Base-by-base conservation (phyloP, 805 yeast species). In the Candida glaebosa region DNA sequence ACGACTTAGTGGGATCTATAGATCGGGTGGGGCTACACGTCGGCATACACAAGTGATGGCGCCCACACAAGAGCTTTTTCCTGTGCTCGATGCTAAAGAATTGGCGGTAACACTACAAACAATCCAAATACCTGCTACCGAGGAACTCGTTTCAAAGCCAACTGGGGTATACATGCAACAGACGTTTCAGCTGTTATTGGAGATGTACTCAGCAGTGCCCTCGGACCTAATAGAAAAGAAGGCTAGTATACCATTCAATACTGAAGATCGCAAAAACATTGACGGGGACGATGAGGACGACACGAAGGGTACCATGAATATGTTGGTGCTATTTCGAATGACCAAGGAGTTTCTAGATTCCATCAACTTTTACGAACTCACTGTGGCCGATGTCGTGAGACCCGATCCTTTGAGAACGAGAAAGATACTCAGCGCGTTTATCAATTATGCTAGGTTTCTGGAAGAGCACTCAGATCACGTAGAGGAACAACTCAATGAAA, bases 371-470 rank as follows among this genome's bases (percentile, higher is more conserved):
- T 71, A 78, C 43, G 96, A 89, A 59, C 85, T 88, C 54, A 76
- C 81, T 33, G 67, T 88, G 38, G 70, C 77, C 64, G 96, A 89
- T 63, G 66, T 89, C 22, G 69, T 78, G 44, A 80, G 79, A 49
- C 96, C 96, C 0, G 96, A 88, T n/a, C 68, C 85, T 0, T 61
- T 58, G 30, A 68, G 95, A 43, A 70, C 79, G 1, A 67, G 80
- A 46, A 66, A 91, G 36, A 70, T 87, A 16, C 60, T 88, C 19
- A 87, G 95, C 56, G 93, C 93, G 1, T 80, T 88, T 38, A 84
- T 88, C 17, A 89, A 89, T 57, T 89, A 79, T 69, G 95, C 95
- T 1, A 67, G 91, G 42, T 88, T 85, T 54, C 73, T 95, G 49
- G 95, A 87, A 51, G 87, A 82, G 48, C 81, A 85, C 44, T 75